Conservation (phyloP, 306 rosid genomes). For the Coriaria nepalensis region DNA sequence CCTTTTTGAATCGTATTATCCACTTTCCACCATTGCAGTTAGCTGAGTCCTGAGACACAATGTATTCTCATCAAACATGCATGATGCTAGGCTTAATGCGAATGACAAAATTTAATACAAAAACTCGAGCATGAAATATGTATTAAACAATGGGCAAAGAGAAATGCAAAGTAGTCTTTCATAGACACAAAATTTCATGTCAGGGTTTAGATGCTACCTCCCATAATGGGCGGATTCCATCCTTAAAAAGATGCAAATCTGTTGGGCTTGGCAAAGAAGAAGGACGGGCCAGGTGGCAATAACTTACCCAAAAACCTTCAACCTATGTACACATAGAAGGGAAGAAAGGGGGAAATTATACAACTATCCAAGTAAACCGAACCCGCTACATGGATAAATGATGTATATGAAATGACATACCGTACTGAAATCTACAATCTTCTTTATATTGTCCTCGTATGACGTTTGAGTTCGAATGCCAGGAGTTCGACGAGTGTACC, state of each 20-base stretch:
- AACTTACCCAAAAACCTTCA: constrained; percentile 88
- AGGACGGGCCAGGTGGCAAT: constrained; percentile 84
- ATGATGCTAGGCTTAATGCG: background rate
- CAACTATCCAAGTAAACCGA: background rate
- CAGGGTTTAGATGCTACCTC: constrained; percentile 39
- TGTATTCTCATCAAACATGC: background rate
- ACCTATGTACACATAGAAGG: constrained; percentile 29
- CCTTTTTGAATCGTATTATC: constrained; percentile 83
- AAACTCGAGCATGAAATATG: background rate
- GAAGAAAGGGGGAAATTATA: constrained; percentile 6
- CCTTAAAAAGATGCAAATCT: constrained; percentile 88
- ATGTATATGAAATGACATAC: constrained; percentile 16
- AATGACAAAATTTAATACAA: background rate
- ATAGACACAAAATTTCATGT: background rate
- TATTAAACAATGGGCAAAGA: constrained; percentile 1
- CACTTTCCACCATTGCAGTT: constrained; percentile 96
- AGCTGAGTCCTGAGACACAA: constrained; percentile 59
- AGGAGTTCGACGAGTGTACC: constrained; percentile 95
- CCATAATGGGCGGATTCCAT: constrained; percentile 94
- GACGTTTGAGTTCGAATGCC: constrained; percentile 68
- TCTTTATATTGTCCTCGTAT: constrained; percentile 87
- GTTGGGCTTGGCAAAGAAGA: constrained; percentile 84
- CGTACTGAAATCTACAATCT: constrained; percentile 76
- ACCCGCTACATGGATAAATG: background rate
- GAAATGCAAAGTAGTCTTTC: constrained; percentile 3